Conservation (phyloP, 805 yeast species). For the Starmera quercuum region DNA sequence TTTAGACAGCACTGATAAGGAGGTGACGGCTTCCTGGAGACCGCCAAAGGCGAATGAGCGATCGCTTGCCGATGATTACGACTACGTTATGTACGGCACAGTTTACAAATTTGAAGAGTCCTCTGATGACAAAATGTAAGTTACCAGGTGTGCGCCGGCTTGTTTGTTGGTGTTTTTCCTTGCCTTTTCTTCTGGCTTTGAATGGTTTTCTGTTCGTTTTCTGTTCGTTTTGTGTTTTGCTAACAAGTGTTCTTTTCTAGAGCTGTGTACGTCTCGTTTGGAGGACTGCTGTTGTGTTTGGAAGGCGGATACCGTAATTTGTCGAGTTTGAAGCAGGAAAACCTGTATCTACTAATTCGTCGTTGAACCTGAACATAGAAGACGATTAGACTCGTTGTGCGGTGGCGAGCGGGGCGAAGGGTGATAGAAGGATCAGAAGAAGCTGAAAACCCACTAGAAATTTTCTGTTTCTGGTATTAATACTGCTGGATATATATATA, state of each 20-base stretch:
- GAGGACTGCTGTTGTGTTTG: slow-evolving; percentile 87
- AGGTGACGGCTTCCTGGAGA: slow-evolving; percentile 38
- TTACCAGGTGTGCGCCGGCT: background rate
- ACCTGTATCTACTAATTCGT: slow-evolving; percentile 85
- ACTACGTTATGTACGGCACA: slow-evolving; percentile 96
- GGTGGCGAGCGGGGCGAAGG: too few species aligned
- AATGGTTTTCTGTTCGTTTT: too few species aligned
- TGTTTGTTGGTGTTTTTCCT: too few species aligned
- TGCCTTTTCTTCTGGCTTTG: too few species aligned
- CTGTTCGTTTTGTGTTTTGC: background rate
- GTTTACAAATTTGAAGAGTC: slow-evolving; percentile 95
- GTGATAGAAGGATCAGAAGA: too few species aligned
- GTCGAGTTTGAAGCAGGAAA: slow-evolving; percentile 87
- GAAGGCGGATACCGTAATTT: slow-evolving; percentile 93
- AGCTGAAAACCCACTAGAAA: too few species aligned
- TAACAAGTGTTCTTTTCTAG: slow-evolving; percentile 18
- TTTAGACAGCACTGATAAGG: slow-evolving; percentile 39
- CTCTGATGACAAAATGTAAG: slow-evolving; percentile 40
- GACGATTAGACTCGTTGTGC: background rate
- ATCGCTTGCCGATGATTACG: slow-evolving; percentile 92
- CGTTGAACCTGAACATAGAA: slow-evolving; percentile 19
- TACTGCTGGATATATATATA: too few species aligned
- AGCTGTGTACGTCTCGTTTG: slow-evolving; percentile 90
- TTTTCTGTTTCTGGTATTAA: too few species aligned
- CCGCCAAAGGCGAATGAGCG: slow-evolving; percentile 74